A percentile compares a stretch with the other conserved stretches of the same genome.
phyloP scores from a whole-genome alignment of 2,329 filamentous ascomycete genomes.

The Massarina eburnea region DNA sequence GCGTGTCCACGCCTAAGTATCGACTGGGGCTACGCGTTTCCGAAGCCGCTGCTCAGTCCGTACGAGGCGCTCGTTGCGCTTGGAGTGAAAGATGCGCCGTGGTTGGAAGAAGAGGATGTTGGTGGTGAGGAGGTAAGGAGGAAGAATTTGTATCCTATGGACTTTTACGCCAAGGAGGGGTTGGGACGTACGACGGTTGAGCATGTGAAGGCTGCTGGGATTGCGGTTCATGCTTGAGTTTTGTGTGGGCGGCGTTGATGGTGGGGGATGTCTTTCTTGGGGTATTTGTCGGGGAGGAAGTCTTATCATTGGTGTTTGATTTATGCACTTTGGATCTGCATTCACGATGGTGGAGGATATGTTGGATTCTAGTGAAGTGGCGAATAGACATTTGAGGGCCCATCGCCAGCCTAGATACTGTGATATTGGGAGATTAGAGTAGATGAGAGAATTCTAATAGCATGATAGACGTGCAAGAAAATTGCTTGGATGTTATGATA shows the following conservation, averaged over 20 bases:
- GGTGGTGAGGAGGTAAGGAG: slow-evolving; percentile 44
- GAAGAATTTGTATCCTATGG: slow-evolving; percentile 85
- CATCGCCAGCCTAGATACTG: no score
- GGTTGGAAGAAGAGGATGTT: slow-evolving; percentile 59
- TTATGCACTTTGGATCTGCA: no score
- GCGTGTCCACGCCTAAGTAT: slow-evolving; percentile 96
- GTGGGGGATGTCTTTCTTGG: background rate
- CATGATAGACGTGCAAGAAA: no score
- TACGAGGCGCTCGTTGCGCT: slow-evolving; percentile 95
- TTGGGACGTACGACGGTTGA: slow-evolving; percentile 70
- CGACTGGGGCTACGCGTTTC: slow-evolving; percentile 98
- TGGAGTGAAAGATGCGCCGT: slow-evolving; percentile 68
- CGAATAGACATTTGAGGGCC: no score
- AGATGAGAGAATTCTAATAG: no score
- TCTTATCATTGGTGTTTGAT: no score
- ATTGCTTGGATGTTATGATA: no score
- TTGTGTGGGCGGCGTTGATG: slow-evolving; percentile 2
- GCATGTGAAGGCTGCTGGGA: slow-evolving; percentile 28
- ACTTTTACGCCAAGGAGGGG: slow-evolving; percentile 93
- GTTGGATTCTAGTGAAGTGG: no score
- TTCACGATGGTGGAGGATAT: no score
- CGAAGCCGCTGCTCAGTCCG: slow-evolving; percentile 82
- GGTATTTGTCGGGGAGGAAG: no score
- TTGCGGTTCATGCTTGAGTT: slow-evolving; percentile 6
- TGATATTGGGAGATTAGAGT: no score